A percentile compares a stretch with the other conserved stretches of the same genome.
phyloP scores from a whole-genome alignment of 2,329 filamentous ascomycete species.

The Fusarium sp. region DNA sequence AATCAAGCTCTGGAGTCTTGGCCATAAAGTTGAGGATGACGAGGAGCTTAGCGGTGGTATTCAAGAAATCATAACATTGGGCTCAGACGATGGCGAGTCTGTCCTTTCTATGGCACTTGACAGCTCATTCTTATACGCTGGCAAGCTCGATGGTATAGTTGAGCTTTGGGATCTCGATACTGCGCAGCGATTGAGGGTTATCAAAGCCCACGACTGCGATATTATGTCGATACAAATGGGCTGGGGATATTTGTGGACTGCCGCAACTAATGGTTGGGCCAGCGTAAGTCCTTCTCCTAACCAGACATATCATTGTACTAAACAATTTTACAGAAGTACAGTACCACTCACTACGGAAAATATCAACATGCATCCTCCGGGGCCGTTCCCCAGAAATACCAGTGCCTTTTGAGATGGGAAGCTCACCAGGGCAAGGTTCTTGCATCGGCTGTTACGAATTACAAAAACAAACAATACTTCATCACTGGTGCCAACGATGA shows the following conservation, averaged over 20 bases:
- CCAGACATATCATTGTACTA: background rate
- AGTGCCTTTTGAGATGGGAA: slow-evolving; percentile 80
- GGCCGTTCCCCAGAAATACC: slow-evolving; percentile 81
- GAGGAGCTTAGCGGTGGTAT: slow-evolving; percentile 70
- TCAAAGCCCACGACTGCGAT: slow-evolving; percentile 84
- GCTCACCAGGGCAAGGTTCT: slow-evolving; percentile 91
- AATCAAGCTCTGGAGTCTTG: slow-evolving; percentile 91
- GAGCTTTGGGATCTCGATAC: slow-evolving; percentile 98
- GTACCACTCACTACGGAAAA: slow-evolving; percentile 72
- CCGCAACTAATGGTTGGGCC: slow-evolving; percentile 87
- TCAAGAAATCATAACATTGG: slow-evolving; percentile 75
- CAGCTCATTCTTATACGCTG: slow-evolving; percentile 92
- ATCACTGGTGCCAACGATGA: slow-evolving; percentile 96
- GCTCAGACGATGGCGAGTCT: slow-evolving; percentile 71
- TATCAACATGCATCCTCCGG: slow-evolving; percentile 62
- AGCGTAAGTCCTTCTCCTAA: slow-evolving; percentile 68
- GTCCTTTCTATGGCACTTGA: slow-evolving; percentile 86
- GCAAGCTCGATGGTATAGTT: slow-evolving; percentile 86
- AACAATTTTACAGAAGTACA: slow-evolving; percentile 67
- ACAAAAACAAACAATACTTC: slow-evolving; percentile 82
- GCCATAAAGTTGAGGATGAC: slow-evolving; percentile 48
- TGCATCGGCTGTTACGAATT: slow-evolving; percentile 80
- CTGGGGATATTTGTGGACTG: slow-evolving; percentile 87
- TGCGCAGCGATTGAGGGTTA: slow-evolving; percentile 86
- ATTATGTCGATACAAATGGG: slow-evolving; percentile 89